phyloP scores from a whole-genome alignment of 163 green algal species.

The Scenedesmus sp. region DNA sequence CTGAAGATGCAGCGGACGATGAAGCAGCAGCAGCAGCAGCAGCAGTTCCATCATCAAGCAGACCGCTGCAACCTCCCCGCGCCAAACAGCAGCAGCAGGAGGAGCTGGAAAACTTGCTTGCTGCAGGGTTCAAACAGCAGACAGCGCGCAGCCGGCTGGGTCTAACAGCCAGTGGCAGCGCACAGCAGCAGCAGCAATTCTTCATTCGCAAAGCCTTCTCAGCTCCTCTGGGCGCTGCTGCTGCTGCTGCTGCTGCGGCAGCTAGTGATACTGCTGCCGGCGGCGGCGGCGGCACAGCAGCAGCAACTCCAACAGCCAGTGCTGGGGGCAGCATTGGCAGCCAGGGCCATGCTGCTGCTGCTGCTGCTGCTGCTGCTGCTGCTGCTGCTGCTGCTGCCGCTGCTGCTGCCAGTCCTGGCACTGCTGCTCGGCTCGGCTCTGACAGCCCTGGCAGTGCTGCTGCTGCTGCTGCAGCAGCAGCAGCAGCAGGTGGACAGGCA shows the following conservation, averaged over 20 bases:
- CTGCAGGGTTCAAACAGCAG: neutral
- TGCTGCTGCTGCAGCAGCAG: slow-evolving; percentile 2
- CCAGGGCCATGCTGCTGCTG: neutral
- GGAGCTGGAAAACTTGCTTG: neutral
- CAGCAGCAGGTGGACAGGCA: neutral
- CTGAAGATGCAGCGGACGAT: neutral
- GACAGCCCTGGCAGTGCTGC: neutral
- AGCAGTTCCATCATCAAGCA: neutral
- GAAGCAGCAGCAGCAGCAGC: neutral
- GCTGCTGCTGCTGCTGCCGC: neutral
- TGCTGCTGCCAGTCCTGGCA: neutral
- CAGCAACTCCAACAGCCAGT: neutral
- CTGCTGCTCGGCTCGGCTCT: neutral
- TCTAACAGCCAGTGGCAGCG: neutral
- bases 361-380: neutral
- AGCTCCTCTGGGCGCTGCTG: neutral
- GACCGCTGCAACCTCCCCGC: neutral
- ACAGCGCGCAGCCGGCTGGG: neutral
- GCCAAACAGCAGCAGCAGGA: neutral
- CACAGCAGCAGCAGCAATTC: neutral
- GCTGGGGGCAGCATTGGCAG: neutral
- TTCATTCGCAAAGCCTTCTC: neutral
- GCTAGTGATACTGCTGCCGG: neutral
- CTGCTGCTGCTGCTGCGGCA: neutral
- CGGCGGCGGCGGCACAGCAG: neutral